Evolutionary conservation across 108 stramenopile species (phyloP).

Genomic region (Nitzschia inconspicua): DNA sequence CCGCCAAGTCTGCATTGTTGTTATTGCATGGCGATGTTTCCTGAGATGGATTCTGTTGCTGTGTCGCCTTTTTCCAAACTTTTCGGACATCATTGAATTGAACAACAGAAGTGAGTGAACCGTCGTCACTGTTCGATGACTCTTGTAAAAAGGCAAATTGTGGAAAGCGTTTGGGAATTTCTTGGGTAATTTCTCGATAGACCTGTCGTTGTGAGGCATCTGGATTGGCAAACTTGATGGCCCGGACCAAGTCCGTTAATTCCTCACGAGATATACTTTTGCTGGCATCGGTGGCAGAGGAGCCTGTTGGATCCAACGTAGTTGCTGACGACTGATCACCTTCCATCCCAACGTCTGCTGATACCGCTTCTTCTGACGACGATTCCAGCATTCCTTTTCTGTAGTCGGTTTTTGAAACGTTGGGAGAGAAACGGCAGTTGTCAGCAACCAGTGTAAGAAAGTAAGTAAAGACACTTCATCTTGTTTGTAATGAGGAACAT

Average conservation of each 20-base stretch:
- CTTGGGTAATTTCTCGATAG: slow-evolving; percentile 51
- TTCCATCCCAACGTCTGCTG: no score
- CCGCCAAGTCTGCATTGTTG: slow-evolving; percentile 16
- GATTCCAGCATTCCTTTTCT: no score
- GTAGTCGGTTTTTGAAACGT: no score
- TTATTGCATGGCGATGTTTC: slow-evolving; percentile 8
- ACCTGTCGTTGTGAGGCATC: slow-evolving; percentile 49
- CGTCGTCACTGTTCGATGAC: neutral
- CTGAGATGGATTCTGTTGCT: slow-evolving; percentile 1
- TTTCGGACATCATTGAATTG: slow-evolving; percentile 65
- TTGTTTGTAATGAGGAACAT: no score
- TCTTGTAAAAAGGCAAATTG: slow-evolving; percentile 25
- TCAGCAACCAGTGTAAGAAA: no score
- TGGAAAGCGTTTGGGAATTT: slow-evolving; percentile 23
- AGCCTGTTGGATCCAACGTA: no score
- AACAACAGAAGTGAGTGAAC: slow-evolving; percentile 15
- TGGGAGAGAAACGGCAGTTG: no score
- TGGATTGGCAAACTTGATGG: slow-evolving; percentile 64
- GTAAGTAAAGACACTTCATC: no score
- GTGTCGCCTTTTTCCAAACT: slow-evolving; percentile 66
- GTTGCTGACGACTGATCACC: no score
- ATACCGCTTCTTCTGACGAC: no score
- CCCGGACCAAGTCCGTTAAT: slow-evolving; percentile 51
- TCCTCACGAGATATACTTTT: slow-evolving; percentile 37
- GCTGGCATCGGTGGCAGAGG: neutral